Base-by-base conservation (phyloP, 2,329 filamentous ascomycete genomes). In the Colletotrichum camelliae region DNA sequence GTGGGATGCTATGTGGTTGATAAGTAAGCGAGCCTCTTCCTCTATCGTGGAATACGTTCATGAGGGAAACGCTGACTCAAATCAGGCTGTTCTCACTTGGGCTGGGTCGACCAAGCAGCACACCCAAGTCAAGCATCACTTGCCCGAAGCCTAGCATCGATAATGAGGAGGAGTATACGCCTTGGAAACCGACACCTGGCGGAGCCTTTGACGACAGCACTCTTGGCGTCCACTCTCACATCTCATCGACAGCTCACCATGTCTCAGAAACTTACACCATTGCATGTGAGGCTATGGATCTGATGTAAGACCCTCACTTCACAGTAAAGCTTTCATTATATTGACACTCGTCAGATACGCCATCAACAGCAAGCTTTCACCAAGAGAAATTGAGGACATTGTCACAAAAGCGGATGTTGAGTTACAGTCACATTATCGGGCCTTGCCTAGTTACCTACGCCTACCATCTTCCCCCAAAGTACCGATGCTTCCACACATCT, bases 1-100 rank as follows among this genome's bases (percentile, higher is more conserved):
- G 79, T 80, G 78, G 77, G 79, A n/a, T 80, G 79, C 18, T 80
- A 78, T 21, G 73, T 77, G 0, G 67, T 80, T 13, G 80, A 80
- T 9, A 80, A 79, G 79, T 79, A 69, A 69, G 75, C 21, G 39
- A 39, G 4, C 37, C 12, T 2, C 33, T 27, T 4, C 2, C 7
- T 1, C 10, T 4, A 24, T 15, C 12, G n/a, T 15, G 2, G 7
- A 7, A 24, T 5, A 1, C 1, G 6, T 16, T 10, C 21, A 16
- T 16, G n/a, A 3, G 1, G 1, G 2, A 24, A 27, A 16, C n/a
- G 12, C 35, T 43, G 16, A 39, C 21, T n/a, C 3, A 1, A 10
- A 33, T 1, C 7, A 81, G 78, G 16, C 70, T 79, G 2, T 80
- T 81, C 37, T 64, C 76, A 1, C 57, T 70, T 7, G 77, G 71